phyloP scores from a whole-genome alignment of 2,329 filamentous ascomycete genomes.

The Fusarium sp. region DNA sequence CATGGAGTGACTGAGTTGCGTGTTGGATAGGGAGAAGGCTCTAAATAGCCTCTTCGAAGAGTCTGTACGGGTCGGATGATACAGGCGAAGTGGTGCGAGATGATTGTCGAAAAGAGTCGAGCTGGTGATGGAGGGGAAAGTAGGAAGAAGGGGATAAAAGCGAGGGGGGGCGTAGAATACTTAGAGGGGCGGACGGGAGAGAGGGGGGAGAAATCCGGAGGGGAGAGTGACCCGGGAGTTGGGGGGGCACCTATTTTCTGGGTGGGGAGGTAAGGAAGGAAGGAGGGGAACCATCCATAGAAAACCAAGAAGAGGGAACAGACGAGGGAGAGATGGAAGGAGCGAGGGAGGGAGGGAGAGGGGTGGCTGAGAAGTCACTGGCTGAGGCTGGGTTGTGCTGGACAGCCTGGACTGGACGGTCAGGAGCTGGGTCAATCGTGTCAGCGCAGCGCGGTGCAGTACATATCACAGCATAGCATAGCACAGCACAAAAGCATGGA shows the following conservation, averaged over 20 bases:
- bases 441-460: slow-evolving; percentile 44
- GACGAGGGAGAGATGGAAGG: slow-evolving; percentile 38
- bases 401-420: neutral
- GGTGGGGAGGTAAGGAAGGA: slow-evolving; percentile 34
- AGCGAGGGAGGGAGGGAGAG: slow-evolving; percentile 40
- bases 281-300: slow-evolving; percentile 43
- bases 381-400: slow-evolving; percentile 41
- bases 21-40: slow-evolving; percentile 47
- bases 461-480: slow-evolving; percentile 19
- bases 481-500: slow-evolving; percentile 25
- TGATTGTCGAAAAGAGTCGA: slow-evolving; percentile 44
- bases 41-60: slow-evolving; percentile 46
- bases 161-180: slow-evolving; percentile 45
- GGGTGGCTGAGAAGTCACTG: slow-evolving; percentile 49
- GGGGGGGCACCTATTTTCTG: too few species aligned
- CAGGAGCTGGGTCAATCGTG: slow-evolving; percentile 35
- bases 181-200: slow-evolving; percentile 44
- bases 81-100: slow-evolving; percentile 42
- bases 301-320: slow-evolving; percentile 40
- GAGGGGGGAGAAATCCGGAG: slow-evolving; percentile 20
- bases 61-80: slow-evolving; percentile 46
- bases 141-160: slow-evolving; percentile 47
- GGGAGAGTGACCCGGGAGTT: too few species aligned
- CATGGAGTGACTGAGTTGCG: slow-evolving; percentile 56
- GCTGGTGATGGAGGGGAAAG: slow-evolving; percentile 42